These are phyloP conservation scores for Mycena capillaripes DNA, from an alignment of 768 basidiomycete species.

Conservation along the genomic window DNA sequence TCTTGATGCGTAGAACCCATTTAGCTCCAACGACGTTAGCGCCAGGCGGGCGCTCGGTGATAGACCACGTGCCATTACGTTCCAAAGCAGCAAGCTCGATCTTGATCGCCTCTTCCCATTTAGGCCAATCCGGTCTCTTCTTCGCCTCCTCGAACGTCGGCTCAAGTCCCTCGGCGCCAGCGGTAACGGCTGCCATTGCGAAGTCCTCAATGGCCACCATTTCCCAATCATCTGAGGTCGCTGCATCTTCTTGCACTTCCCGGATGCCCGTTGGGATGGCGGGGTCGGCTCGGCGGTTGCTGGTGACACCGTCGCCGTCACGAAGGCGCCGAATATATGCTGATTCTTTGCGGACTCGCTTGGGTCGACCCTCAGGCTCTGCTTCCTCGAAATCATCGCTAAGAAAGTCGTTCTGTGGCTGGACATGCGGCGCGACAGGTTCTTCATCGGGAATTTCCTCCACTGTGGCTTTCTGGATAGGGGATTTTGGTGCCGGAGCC, in stretches of 20 bases:
- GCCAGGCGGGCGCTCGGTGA: too few relatives aligned
- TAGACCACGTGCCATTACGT: too few relatives aligned
- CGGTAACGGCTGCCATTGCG: slow-evolving; percentile 35
- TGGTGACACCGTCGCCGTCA: slow-evolving; percentile 24
- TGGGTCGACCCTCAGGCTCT: not conserved
- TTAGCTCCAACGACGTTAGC: slow-evolving; percentile 41
- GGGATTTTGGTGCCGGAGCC: not conserved
- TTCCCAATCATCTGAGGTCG: slow-evolving; percentile 18
- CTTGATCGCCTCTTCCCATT: slow-evolving; percentile 36
- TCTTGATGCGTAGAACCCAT: slow-evolving; percentile 31
- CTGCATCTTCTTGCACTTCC: slow-evolving; percentile 42
- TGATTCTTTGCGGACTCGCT: slow-evolving; percentile 19
- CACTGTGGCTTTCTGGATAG: not conserved
- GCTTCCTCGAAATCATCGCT: slow-evolving; percentile 3
- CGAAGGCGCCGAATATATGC: slow-evolving; percentile 26
- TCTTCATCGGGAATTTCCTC: not conserved
- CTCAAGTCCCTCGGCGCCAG: not conserved
- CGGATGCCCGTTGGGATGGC: slow-evolving; percentile 30
- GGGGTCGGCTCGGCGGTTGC: slow-evolving; percentile 4
- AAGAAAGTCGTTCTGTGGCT: not conserved
- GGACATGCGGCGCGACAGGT: not conserved
- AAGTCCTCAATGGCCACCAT: slow-evolving; percentile 20
- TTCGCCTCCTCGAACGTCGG: too few relatives aligned
- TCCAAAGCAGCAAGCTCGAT: slow-evolving; percentile 3
- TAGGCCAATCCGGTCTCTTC: slow-evolving; percentile 28